Evolutionary conservation across 306 rosid species (phyloP).

Genomic region (Gynostemma pentaphyllum): DNA sequence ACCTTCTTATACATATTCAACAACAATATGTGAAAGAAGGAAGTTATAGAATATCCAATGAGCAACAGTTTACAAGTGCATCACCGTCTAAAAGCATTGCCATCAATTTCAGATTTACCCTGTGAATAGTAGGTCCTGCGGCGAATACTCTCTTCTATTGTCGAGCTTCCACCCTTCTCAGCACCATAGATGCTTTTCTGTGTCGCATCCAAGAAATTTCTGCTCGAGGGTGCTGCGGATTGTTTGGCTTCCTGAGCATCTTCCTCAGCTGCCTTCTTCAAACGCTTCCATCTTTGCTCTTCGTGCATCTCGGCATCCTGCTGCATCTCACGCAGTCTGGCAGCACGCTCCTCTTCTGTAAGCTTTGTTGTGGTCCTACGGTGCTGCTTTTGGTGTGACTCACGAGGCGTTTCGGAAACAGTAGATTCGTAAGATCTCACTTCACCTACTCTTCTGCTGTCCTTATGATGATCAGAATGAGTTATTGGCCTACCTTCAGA

Average conservation of each 20-base stretch:
- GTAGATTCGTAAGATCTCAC: slow-evolving; percentile 18
- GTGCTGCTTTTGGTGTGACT: slow-evolving; percentile 36
- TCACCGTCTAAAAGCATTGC: slow-evolving; percentile 72
- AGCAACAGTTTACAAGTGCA: background rate
- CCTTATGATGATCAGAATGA: slow-evolving; percentile 20
- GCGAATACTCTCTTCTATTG: slow-evolving; percentile 92
- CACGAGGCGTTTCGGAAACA: slow-evolving; percentile 17
- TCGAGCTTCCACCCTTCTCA: slow-evolving; percentile 72
- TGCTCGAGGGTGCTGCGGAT: slow-evolving; percentile 26
- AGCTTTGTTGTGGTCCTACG: slow-evolving; percentile 56
- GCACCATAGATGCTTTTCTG: slow-evolving; percentile 77
- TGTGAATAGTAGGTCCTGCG: slow-evolving; percentile 83
- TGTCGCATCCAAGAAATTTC: slow-evolving; percentile 71
- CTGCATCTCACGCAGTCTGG: slow-evolving; percentile 79
- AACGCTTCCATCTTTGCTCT: slow-evolving; percentile 86
- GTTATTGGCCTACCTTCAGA: no score
- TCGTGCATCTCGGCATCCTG: slow-evolving; percentile 88
- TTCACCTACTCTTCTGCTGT: slow-evolving; percentile 25
- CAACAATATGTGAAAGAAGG: no score
- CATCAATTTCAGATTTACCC: slow-evolving; percentile 49
- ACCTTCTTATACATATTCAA: no score
- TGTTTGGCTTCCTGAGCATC: slow-evolving; percentile 54
- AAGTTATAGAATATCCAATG: background rate
- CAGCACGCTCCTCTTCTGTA: slow-evolving; percentile 79
- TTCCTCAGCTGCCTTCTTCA: slow-evolving; percentile 74